These are phyloP conservation scores for Cyberlindnera euphorbiae DNA, from an alignment of 805 yeast species.

Conservation along the genomic window DNA sequence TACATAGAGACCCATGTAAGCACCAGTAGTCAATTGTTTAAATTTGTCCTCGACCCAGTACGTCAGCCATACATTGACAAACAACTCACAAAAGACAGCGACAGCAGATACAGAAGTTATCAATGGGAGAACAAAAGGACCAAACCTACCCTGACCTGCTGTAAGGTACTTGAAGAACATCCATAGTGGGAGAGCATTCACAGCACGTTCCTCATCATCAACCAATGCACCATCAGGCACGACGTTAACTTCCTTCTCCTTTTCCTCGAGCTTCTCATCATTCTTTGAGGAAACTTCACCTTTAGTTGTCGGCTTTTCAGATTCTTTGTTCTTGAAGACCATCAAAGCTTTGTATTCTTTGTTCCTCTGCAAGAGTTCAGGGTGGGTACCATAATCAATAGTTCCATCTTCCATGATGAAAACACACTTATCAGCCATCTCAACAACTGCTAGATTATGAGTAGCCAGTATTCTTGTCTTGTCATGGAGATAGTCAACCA, in stretches of 20 bases:
- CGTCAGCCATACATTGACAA: slow-evolving; percentile 70
- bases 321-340: slow-evolving; percentile 27
- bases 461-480: slow-evolving; percentile 76
- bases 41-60: slow-evolving; percentile 66
- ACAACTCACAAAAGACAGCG: slow-evolving; percentile 50
- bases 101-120: slow-evolving; percentile 13
- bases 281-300: too few species aligned
- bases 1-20: slow-evolving; percentile 63
- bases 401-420: slow-evolving; percentile 61
- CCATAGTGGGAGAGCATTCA: slow-evolving; percentile 30
- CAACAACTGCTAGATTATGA: slow-evolving; percentile 69
- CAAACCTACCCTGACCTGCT: slow-evolving; percentile 42
- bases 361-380: slow-evolving; percentile 43
- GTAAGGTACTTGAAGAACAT: slow-evolving; percentile 32
- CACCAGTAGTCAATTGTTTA: slow-evolving; percentile 35
- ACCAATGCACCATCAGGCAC: slow-evolving; percentile 10
- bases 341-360: slow-evolving; percentile 45
- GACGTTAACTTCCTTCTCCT: too few species aligned
- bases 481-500: slow-evolving; percentile 46
- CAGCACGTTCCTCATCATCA: slow-evolving; percentile 33
- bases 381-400: slow-evolving; percentile 54
- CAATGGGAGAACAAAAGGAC: slow-evolving; percentile 24
- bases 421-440: slow-evolving; percentile 60
- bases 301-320: background rate
- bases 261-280: too few species aligned